A percentile compares a stretch with the other conserved stretches of the same genome.
Conservation (phyloP, 2,329 filamentous ascomycete species). For the Cladorrhinum sp. region DNA sequence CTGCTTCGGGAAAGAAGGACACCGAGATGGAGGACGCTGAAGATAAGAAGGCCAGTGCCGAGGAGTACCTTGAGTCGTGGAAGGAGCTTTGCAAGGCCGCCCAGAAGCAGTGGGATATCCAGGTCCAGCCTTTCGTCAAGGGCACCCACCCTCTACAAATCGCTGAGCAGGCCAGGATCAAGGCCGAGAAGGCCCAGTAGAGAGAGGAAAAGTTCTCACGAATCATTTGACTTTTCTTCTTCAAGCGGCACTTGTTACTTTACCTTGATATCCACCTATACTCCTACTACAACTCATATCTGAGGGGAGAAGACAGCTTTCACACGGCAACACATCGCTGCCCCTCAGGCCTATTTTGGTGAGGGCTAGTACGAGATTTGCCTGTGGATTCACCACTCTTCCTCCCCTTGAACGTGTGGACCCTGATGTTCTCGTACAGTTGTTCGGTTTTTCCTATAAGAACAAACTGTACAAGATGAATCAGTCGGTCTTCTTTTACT, state of each 20-base stretch:
- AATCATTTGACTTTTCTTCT: background rate
- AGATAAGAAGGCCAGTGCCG: conserved; percentile 48
- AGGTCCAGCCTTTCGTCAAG: conserved; percentile 40
- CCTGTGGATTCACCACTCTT: too few species aligned
- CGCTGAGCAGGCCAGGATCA: conserved; percentile 2
- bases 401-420: too few species aligned
- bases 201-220: background rate
- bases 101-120: conserved; percentile 62
- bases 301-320: too few species aligned
- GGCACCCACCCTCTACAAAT: conserved; percentile 29
- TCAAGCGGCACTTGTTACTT: background rate
- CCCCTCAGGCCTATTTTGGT: too few species aligned
- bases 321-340: too few species aligned
- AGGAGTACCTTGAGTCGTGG: conserved; percentile 63
- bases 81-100: conserved; percentile 63
- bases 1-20: conserved; percentile 30
- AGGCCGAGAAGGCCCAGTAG: background rate
- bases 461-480: background rate
- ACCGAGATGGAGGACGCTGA: conserved; percentile 44
- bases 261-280: background rate
- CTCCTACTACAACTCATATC: too few species aligned
- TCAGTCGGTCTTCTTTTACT: background rate
- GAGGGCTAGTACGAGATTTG: too few species aligned
- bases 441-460: background rate
- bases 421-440: too few species aligned